These are phyloP conservation scores for Rauvolfia tetraphylla DNA, from an alignment of 257 asterid species.

Conservation along the genomic window DNA sequence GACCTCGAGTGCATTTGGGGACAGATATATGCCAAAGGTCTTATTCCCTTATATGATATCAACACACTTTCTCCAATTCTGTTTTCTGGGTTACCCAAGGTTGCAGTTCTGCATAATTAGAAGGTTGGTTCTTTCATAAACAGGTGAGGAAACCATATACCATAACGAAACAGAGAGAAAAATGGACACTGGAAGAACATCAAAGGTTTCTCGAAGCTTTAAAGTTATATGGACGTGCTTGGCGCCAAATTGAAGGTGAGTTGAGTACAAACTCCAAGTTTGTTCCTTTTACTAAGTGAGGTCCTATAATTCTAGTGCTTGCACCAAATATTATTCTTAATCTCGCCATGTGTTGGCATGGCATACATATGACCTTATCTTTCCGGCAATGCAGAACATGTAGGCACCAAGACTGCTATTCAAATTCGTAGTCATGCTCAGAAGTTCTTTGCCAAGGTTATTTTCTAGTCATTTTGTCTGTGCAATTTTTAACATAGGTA, in stretches of 20 bases:
- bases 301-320: slow-evolving; percentile 9
- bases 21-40: slow-evolving; percentile 58
- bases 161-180: slow-evolving; percentile 75
- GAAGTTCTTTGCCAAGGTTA: slow-evolving; percentile 72
- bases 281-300: slow-evolving; percentile 17
- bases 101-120: slow-evolving; percentile 27
- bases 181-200: slow-evolving; percentile 90
- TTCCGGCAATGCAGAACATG: slow-evolving; percentile 50
- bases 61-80: slow-evolving; percentile 7
- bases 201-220: slow-evolving; percentile 75
- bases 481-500: not conserved
- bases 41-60: slow-evolving; percentile 15
- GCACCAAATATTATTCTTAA: not conserved
- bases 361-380: not conserved
- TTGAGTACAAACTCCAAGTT: slow-evolving; percentile 20
- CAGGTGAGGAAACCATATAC: slow-evolving; percentile 88
- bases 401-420: slow-evolving; percentile 77
- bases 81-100: slow-evolving; percentile 5
- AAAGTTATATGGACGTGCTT: slow-evolving; percentile 78
- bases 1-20: slow-evolving; percentile 23
- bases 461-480: not conserved
- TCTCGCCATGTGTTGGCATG: not conserved
- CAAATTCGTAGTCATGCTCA: slow-evolving; percentile 97
- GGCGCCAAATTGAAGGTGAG: slow-evolving; percentile 91
- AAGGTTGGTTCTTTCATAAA: slow-evolving; percentile 17